These are phyloP conservation scores for Lentinula sp. DNA, from an alignment of 768 basidiomycete species.

Conservation along the genomic window DNA sequence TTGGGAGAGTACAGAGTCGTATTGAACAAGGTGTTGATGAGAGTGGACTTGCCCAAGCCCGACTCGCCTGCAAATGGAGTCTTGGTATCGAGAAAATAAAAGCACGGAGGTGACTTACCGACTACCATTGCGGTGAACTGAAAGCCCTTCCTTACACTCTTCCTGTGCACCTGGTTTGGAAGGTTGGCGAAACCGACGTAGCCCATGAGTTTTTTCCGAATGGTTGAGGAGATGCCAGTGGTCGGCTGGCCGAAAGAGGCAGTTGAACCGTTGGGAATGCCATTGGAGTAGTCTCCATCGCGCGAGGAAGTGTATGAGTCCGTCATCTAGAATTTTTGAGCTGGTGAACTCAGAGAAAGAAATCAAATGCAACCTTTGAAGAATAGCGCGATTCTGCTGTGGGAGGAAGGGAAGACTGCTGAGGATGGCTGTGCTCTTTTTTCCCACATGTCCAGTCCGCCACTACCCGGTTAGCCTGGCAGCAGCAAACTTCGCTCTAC, in stretches of 20 bases:
- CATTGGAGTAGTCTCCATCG: slow-evolving; percentile 58
- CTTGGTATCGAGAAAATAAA: slow-evolving; percentile 9
- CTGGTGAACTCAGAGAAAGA: slow-evolving; percentile 19
- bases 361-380: slow-evolving; percentile 20
- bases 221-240: slow-evolving; percentile 35
- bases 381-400: neutral
- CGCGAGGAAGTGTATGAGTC: slow-evolving; percentile 69
- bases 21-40: slow-evolving; percentile 98
- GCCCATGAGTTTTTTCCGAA: slow-evolving; percentile 91
- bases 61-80: slow-evolving; percentile 71
- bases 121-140: slow-evolving; percentile 99
- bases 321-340: slow-evolving; percentile 46
- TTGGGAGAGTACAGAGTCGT: slow-evolving; percentile 91
- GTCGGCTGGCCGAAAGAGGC: slow-evolving; percentile 42
- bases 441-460: neutral
- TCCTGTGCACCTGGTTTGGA: slow-evolving; percentile 98
- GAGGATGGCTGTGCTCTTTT: neutral
- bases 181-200: slow-evolving; percentile 97
- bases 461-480: neutral
- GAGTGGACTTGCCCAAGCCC: slow-evolving; percentile 96
- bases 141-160: slow-evolving; percentile 97
- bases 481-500: neutral
- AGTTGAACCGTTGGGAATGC: slow-evolving; percentile 55
- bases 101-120: slow-evolving; percentile 52
- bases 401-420: neutral